Percentiles rank a stretch among this genome's conserved stretches.
Conservation (phyloP, 116 monocot species). For the Dioscorea cayenensis region DNA sequence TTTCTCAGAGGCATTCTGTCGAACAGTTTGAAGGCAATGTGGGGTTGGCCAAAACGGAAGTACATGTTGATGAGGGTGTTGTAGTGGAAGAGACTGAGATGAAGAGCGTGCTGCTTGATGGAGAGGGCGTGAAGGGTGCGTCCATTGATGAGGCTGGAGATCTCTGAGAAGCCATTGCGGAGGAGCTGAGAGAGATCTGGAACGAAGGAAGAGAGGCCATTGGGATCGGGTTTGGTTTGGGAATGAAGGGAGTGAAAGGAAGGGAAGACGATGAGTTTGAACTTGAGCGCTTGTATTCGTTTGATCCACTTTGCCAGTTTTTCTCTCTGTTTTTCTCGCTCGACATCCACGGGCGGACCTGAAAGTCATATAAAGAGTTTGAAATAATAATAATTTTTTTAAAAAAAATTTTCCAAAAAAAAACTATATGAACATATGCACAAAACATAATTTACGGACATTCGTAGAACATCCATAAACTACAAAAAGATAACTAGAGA, state of each 20-base stretch:
- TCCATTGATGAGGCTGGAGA: constrained; percentile 18
- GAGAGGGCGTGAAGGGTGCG: constrained; percentile 45
- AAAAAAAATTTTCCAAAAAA: too few species aligned
- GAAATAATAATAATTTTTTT: too few species aligned
- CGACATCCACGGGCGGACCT: too few species aligned
- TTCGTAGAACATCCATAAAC: too few species aligned
- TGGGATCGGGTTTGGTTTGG: neutral
- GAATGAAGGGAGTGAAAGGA: neutral
- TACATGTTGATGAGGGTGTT: constrained; percentile 58
- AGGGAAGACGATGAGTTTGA: too few species aligned
- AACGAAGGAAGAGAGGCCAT: neutral
- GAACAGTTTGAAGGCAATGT: constrained; percentile 47
- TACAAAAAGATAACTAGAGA: too few species aligned
- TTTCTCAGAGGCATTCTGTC: constrained; percentile 56
- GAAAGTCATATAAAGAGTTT: too few species aligned
- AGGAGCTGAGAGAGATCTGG: constrained; percentile 42
- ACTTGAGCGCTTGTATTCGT: too few species aligned
- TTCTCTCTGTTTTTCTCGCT: too few species aligned
- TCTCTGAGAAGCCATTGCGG: constrained; percentile 54
- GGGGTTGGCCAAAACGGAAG: constrained; percentile 24
- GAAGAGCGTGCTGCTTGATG: constrained; percentile 19
- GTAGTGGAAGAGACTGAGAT: constrained; percentile 42
- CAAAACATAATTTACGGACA: too few species aligned
- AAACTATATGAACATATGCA: too few species aligned
- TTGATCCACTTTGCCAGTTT: too few species aligned